A percentile compares a stretch with the other conserved stretches of the same genome.
These are phyloP conservation scores for Colletotrichum euphorbiae DNA, from an alignment of 2,329 filamentous ascomycete species.

Conservation along the genomic window DNA sequence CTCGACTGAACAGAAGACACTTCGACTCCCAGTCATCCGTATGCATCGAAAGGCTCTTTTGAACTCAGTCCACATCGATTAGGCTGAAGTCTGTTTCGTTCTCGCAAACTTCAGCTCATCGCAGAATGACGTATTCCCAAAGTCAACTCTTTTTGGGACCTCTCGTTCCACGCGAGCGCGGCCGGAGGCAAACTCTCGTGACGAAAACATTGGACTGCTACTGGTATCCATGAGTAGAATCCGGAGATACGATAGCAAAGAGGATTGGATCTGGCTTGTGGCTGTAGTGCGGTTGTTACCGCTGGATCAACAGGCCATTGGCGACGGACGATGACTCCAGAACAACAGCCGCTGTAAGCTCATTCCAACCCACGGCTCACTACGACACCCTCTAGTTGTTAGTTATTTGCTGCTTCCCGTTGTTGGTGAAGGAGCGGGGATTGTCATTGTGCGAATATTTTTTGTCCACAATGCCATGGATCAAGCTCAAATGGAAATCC, in stretches of 20 bases:
- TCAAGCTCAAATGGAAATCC: not conserved
- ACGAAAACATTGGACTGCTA: not conserved
- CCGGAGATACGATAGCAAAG: not conserved
- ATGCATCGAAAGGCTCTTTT: not conserved
- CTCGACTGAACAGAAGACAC: not conserved
- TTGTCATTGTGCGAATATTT: not conserved
- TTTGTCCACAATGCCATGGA: not conserved
- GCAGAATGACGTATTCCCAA: slow-evolving; percentile 17
- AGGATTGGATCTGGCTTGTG: not conserved
- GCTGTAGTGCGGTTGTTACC: not conserved
- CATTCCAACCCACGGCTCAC: not conserved
- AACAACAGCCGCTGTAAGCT: slow-evolving; percentile 16
- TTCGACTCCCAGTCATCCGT: not conserved
- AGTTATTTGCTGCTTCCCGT: not conserved
- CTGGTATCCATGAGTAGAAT: not conserved
- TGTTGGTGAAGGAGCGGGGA: too few relatives aligned
- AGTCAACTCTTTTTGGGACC: slow-evolving; percentile 2
- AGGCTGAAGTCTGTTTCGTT: not conserved
- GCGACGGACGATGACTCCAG: not conserved
- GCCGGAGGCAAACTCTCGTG: not conserved
- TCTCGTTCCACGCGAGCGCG: not conserved
- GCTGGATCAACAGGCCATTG: slow-evolving; percentile 29
- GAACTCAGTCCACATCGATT: not conserved
- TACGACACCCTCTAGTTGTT: not conserved
- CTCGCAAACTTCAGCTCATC: not conserved